These are phyloP conservation scores for Eutypa lata DNA, from an alignment of 2,329 filamentous ascomycete species.

Conservation along the genomic window DNA sequence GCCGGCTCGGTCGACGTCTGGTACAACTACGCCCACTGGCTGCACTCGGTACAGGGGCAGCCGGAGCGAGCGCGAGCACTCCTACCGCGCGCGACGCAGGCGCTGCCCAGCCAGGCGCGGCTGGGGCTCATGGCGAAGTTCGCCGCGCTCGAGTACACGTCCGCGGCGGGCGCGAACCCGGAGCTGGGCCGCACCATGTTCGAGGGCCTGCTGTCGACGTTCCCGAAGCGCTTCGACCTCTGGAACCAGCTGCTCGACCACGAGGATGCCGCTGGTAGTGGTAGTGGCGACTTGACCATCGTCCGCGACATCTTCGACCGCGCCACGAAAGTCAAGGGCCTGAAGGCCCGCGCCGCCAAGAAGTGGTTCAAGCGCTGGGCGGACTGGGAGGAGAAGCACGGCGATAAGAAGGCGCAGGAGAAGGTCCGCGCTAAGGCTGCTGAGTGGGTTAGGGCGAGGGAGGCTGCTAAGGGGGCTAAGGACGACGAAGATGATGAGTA, in stretches of 20 bases:
- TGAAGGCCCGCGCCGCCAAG: conserved; percentile 81
- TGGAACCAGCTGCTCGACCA: conserved; percentile 92
- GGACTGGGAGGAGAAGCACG: conserved; percentile 77
- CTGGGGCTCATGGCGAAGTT: conserved; percentile 81
- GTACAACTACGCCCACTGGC: conserved; percentile 92
- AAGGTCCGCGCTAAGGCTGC: conserved; percentile 67
- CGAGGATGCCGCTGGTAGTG: conserved; percentile 55
- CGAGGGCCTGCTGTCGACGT: conserved; percentile 78
- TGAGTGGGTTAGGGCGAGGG: conserved; percentile 61
- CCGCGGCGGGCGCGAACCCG: conserved; percentile 71
- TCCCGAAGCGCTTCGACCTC: conserved; percentile 84
- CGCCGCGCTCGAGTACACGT: conserved; percentile 87
- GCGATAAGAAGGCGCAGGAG: conserved; percentile 67
- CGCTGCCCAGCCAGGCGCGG: conserved; percentile 65
- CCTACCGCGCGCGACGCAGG: conserved; percentile 79
- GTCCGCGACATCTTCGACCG: conserved; percentile 81
- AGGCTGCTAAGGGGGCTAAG: conserved; percentile 32
- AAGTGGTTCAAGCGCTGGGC: conserved; percentile 92
- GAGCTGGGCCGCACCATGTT: conserved; percentile 95
- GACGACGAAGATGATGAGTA: conserved; percentile 31
- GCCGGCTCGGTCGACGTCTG: conserved; percentile 77
- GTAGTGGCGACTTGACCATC: conserved; percentile 46
- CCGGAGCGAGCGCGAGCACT: conserved; percentile 75
- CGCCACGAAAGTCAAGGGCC: conserved; percentile 62
- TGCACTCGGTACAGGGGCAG: conserved; percentile 69